Base-by-base conservation (phyloP, 352 stramenopile species). In the Phytophthora crassamura region DNA sequence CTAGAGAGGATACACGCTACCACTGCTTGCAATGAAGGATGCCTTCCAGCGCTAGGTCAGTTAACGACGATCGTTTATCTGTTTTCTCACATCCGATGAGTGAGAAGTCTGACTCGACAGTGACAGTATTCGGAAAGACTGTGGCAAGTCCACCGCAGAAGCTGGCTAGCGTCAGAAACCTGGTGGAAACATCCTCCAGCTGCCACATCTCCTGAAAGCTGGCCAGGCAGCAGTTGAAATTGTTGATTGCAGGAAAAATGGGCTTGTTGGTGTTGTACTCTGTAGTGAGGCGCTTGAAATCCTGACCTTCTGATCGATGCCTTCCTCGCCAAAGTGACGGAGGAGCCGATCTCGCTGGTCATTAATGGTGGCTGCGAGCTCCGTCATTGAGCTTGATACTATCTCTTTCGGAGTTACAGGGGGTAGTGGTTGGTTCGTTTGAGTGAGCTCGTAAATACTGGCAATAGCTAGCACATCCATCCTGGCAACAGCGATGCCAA, bases 121-220 rank as follows among this genome's bases (percentile, higher is more conserved):
- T 65, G 12, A 39, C 57, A 6, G 57, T 58, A 16, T 65, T 65
- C 7, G 46, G 57, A 22, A 65, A 58, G 0, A 65, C 36, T n/a
- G 57, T 50, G 1, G 47, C 57, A 9, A 65, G 6, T 10, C 57
- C 57, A 8, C 57, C 46, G 22, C 57, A 65, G 30, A 65, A 58
- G 36, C 36, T 32, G 12, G 38, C 56, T 28, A 64, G 30, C 4
- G 10, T n/a, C 11, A 43, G 25, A 42, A 50, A 64, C 9, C 48
- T 32, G 7, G 45, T 40, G 4, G 28, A 33, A 12, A 12, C 6
- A 0, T 25, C 45, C 3, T 7, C 45, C 1, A 52, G 7, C 25
- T 9, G 6, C 45, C 45, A 52, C 28, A 40, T 40, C 1, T 36
- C 45, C 7, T 52, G 11, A 7, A 52, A 52, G n/a, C 30, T 40